Base-by-base conservation (phyloP, 495 filamentous ascomycete species). In the Penicillium ochrochloron region DNA sequence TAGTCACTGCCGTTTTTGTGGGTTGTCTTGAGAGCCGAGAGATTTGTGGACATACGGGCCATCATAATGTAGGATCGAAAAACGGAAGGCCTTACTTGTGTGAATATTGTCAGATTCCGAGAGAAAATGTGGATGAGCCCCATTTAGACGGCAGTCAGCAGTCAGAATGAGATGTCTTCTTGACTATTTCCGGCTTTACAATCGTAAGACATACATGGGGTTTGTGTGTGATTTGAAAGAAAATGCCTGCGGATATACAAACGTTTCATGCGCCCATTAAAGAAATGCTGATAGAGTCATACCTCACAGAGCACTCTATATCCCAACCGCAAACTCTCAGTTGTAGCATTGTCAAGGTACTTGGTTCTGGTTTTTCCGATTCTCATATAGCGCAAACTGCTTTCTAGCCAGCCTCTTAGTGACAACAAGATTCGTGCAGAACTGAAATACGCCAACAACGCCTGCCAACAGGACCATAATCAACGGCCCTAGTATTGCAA, bases 401-500 rank as follows among this genome's bases (percentile, higher is more conserved):
- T 50, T 41, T 10, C 44, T 33, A 15, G 60, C 41, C 1, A 65
- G 48, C 21, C 25, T 61, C 42, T 59, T 61, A 2, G 58, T 61
- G 2, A 12, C 31, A n/a, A 64, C 10, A n/a, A 67, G 17, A 35
- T 64, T 67, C 8, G 31, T 56, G 25, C 11, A 48, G 39, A 64
- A 64, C 15, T 58, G 27, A 14, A 64, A 31, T 2, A 33, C 3
- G 6, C 63, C 58, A 5, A 68, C 46, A 19, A 59, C 12, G 1
- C 63, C 63, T 2, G 61, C 42, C 8, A 65, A 6, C 35, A 56
- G 10, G 12, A 69, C 21, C 3, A 25, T 61, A 19, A 70, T 42
- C 3, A 76, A 55, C 0, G 76, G 76, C 0, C 56, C 69, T 4
- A 79, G 12, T 29, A 80, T 78, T 2, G 80, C 78, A 63, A 86